Evolutionary conservation across 305 asterid species (phyloP).

Genomic region (Solanum aculeatissimum): DNA sequence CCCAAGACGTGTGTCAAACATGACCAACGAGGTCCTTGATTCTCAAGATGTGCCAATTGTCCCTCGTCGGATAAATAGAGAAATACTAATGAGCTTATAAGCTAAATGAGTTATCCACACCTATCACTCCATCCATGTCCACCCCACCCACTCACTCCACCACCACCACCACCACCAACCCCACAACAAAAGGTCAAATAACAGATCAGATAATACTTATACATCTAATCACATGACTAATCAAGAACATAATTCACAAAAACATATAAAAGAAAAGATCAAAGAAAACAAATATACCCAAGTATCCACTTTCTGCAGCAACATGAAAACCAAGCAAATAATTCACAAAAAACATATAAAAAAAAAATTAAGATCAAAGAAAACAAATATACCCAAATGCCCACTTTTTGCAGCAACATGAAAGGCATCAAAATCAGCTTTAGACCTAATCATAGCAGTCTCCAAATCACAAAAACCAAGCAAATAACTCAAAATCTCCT

Average conservation of each 20-base stretch:
- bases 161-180: too few relatives aligned
- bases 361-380: not conserved
- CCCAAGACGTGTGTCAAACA: too few relatives aligned
- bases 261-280: not conserved
- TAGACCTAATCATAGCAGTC: slow-evolving; percentile 51
- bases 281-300: slow-evolving; percentile 27
- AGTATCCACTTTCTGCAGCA: slow-evolving; percentile 76
- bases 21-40: too few relatives aligned
- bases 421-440: slow-evolving; percentile 69
- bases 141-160: too few relatives aligned
- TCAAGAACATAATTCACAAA: not conserved
- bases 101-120: too few relatives aligned
- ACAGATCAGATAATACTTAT: not conserved
- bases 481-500: slow-evolving; percentile 42
- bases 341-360: too few relatives aligned
- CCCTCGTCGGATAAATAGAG: too few relatives aligned
- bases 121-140: not conserved
- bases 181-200: not conserved
- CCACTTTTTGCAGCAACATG: slow-evolving; percentile 84
- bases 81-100: too few relatives aligned
- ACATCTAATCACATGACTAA: not conserved
- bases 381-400: slow-evolving; percentile 41
- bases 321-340: slow-evolving; percentile 29
- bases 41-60: too few relatives aligned
- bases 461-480: slow-evolving; percentile 58